These are phyloP conservation scores for Rhododendron molle DNA, from an alignment of 148 eudicot species.

Conservation along the genomic window DNA sequence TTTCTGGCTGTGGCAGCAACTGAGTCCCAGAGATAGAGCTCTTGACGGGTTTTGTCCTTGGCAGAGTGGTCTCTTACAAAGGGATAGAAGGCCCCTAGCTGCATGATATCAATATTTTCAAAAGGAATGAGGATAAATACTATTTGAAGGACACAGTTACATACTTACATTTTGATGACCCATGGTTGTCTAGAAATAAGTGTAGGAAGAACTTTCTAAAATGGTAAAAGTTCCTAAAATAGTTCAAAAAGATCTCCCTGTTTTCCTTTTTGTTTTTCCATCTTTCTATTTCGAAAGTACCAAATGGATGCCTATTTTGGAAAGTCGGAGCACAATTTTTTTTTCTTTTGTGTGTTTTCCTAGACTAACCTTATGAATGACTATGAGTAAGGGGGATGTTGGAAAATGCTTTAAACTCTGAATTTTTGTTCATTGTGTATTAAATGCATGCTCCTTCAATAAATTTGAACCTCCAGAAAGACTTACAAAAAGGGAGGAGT, in stretches of 20 bases:
- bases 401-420: neutral
- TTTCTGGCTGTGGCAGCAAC: slow-evolving; percentile 69
- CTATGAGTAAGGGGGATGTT: neutral
- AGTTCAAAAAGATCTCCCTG: neutral
- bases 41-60: slow-evolving; percentile 37
- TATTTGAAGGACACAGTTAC: neutral
- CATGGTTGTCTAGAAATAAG: neutral
- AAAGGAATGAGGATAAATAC: neutral
- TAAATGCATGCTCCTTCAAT: neutral
- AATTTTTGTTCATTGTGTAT: neutral
- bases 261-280: neutral
- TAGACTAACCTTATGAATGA: neutral
- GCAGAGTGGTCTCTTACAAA: slow-evolving; percentile 76
- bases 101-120: neutral
- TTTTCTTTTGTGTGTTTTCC: neutral
- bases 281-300: neutral
- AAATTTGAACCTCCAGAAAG: neutral
- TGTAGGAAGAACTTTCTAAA: neutral
- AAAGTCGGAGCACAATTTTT: neutral
- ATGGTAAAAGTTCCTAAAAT: neutral
- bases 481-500: neutral
- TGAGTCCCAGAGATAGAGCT: slow-evolving; percentile 74
- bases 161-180: neutral
- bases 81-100: slow-evolving; percentile 92
- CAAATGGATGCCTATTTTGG: neutral